Conservation (phyloP, 2,329 filamentous ascomycete genomes). For the Colletotrichum sublineola region DNA sequence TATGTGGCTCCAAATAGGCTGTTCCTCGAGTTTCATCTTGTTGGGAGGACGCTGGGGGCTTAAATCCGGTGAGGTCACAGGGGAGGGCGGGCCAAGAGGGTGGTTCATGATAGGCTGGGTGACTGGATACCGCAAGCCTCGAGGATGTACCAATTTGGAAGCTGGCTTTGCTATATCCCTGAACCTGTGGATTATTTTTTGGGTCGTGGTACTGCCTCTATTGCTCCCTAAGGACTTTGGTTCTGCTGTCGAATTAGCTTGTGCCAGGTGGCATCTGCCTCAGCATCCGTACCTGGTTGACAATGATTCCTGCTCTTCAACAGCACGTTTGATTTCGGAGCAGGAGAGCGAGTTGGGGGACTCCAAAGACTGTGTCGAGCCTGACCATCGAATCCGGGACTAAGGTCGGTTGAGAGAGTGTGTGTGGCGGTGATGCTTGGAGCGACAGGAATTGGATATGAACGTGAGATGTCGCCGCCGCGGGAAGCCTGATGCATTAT, state of each 20-base stretch:
- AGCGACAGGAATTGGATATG: conserved; percentile 15
- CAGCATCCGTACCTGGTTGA: background rate
- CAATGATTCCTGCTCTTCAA: conserved; percentile 2
- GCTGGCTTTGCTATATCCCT: conserved; percentile 4
- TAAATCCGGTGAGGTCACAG: background rate
- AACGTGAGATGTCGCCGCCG: conserved; percentile 20
- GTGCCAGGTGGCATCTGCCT: background rate
- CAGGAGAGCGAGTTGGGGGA: background rate
- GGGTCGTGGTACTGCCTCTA: conserved; percentile 8
- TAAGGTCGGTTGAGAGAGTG: conserved; percentile 15
- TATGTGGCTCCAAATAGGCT: background rate
- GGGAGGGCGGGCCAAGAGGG: background rate
- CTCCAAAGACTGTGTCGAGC: conserved; percentile 15
- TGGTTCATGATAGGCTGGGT: conserved; percentile 10
- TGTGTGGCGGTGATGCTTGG: conserved; percentile 14
- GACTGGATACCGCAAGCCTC: background rate
- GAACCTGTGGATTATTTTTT: conserved; percentile 10
- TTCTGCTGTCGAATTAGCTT: background rate
- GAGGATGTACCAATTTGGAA: background rate
- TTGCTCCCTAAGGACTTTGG: conserved; percentile 8
- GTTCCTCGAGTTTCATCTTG: background rate
- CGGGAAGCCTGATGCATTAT: conserved; percentile 26
- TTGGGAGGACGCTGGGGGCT: background rate
- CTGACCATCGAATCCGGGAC: conserved; percentile 25
- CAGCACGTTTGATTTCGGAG: background rate